Evolutionary conservation across 257 asterid genomes (phyloP).

Genomic region (Anisodus tanguticus): DNA sequence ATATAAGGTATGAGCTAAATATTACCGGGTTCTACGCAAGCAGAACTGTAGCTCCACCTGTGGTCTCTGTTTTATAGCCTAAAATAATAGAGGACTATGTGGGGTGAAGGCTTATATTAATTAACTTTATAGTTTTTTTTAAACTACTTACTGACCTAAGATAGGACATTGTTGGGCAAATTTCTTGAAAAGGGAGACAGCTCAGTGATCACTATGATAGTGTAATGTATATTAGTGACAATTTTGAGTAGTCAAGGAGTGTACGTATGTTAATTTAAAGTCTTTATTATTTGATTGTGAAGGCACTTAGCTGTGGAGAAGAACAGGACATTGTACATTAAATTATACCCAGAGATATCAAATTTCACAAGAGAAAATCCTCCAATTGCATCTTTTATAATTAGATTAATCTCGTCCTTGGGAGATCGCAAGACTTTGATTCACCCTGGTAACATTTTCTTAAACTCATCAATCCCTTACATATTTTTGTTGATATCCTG

Average conservation of each 20-base stretch:
- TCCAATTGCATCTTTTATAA: slow-evolving; percentile 80
- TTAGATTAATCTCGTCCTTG: slow-evolving; percentile 69
- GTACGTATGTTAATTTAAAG: not conserved
- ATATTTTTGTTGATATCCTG: not conserved
- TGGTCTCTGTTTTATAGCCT: not conserved
- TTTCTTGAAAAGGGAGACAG: not conserved
- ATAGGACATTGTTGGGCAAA: not conserved
- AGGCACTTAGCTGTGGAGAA: slow-evolving; percentile 95
- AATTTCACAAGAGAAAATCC: slow-evolving; percentile 74
- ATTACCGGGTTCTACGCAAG: no score
- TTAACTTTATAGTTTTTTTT: not conserved
- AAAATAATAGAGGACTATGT: not conserved
- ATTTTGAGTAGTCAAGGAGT: not conserved
- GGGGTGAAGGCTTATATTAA: not conserved
- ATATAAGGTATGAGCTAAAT: no score
- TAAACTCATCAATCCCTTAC: not conserved
- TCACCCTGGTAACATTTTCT: slow-evolving; percentile 69
- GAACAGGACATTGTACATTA: slow-evolving; percentile 66
- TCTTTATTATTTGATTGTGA: slow-evolving; percentile 33
- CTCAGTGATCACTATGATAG: not conserved
- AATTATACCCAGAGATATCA: slow-evolving; percentile 78
- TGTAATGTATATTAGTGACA: not conserved
- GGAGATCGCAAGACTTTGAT: slow-evolving; percentile 78
- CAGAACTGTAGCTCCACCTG: not conserved
- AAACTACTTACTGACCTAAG: not conserved